Conservation (phyloP, 495 filamentous ascomycete species). For the Lasiosphaeria miniovina region DNA sequence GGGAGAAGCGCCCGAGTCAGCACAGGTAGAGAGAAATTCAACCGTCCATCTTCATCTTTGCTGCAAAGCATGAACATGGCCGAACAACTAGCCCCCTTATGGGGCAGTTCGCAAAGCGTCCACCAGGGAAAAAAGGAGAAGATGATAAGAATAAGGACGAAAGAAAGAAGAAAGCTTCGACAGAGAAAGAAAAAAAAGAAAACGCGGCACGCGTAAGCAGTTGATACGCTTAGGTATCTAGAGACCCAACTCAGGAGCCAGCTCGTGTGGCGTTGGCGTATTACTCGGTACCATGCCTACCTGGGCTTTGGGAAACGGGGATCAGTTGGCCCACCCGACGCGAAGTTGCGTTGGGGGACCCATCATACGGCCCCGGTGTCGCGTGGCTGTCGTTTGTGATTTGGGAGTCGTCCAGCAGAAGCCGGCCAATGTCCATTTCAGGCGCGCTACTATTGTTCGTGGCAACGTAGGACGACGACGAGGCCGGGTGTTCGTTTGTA, state of each 20-base stretch:
- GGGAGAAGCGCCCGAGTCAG: neutral
- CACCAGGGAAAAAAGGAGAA: no score
- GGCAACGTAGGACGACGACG: conserved; percentile 21
- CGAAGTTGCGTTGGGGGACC: neutral
- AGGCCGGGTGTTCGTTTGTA: conserved; percentile 19
- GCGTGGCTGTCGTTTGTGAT: neutral
- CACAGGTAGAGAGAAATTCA: neutral
- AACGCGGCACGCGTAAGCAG: neutral
- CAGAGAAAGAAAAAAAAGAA: conserved; percentile 2
- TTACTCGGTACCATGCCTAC: neutral
- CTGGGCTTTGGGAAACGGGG: conserved; percentile 1
- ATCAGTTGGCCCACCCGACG: neutral
- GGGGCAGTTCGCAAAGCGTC: no score
- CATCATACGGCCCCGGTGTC: conserved; percentile 4
- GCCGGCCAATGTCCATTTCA: conserved; percentile 50
- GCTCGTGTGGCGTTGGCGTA: neutral
- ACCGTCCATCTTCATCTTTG: neutral
- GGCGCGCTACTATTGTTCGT: conserved; percentile 16
- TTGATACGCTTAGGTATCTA: neutral
- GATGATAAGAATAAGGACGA: no score
- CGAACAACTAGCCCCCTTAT: no score
- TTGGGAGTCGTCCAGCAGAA: conserved; percentile 44
- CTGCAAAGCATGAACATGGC: no score
- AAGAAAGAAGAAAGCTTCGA: conserved; percentile 3
- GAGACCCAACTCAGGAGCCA: neutral